These are phyloP conservation scores for Penicillium sp. DNA, from an alignment of 2,329 filamentous ascomycete genomes.

Conservation along the genomic window DNA sequence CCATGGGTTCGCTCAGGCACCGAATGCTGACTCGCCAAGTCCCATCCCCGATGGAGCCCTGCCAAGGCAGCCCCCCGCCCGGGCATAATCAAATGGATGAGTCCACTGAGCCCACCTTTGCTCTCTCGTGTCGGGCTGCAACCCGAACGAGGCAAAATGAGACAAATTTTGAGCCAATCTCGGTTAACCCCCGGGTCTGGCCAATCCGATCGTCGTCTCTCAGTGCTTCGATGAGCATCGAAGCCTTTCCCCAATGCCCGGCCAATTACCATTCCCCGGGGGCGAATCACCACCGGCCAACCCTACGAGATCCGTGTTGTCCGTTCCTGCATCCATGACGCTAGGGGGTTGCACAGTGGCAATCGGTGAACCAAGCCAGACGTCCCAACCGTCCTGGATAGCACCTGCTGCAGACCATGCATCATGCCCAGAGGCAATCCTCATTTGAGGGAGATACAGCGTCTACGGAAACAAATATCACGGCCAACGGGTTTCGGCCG, in stretches of 20 bases:
- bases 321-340: slow-evolving; percentile 28
- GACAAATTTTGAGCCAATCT: slow-evolving; percentile 15
- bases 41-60: too few relatives aligned
- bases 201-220: slow-evolving; percentile 15
- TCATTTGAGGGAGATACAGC: slow-evolving; percentile 13
- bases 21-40: slow-evolving; percentile 11
- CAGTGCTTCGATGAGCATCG: neutral
- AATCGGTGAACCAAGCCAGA: neutral
- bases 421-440: slow-evolving; percentile 16
- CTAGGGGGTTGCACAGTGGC: slow-evolving; percentile 22
- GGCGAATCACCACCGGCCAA: slow-evolving; percentile 13
- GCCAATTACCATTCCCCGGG: neutral
- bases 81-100: slow-evolving; percentile 1
- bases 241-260: neutral
- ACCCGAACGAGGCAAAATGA: slow-evolving; percentile 12
- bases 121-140: slow-evolving; percentile 1
- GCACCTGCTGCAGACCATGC: neutral
- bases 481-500: slow-evolving; percentile 8
- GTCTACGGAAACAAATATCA: slow-evolving; percentile 14
- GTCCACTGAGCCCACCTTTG: slow-evolving; percentile 10
- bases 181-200: slow-evolving; percentile 12
- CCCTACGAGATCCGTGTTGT: slow-evolving; percentile 17
- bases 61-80: neutral
- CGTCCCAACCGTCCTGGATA: neutral
- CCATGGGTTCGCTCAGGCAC: slow-evolving; percentile 22